These are phyloP conservation scores for Trichodelitschia bisporula DNA, from an alignment of 495 filamentous ascomycete species.

Conservation along the genomic window DNA sequence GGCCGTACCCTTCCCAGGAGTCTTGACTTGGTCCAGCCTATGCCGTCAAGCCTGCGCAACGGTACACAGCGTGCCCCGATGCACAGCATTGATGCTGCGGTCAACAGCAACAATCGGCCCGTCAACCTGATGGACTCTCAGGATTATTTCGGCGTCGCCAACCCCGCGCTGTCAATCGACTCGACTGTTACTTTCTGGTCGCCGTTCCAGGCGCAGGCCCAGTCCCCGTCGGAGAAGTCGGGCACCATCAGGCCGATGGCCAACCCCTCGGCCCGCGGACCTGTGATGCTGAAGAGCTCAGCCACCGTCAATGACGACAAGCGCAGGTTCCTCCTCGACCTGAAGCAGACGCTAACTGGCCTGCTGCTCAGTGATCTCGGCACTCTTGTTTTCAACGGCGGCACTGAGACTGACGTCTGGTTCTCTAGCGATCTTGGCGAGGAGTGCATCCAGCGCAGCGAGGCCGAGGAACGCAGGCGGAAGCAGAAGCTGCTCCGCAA, in stretches of 20 bases:
- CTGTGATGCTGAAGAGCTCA: constrained; percentile 26
- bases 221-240: constrained; percentile 12
- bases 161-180: constrained; percentile 49
- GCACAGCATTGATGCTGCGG: constrained; percentile 43
- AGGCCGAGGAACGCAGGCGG: constrained; percentile 31
- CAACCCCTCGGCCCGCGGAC: constrained; percentile 31
- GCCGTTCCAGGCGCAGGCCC: constrained; percentile 36
- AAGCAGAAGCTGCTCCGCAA: constrained; percentile 22
- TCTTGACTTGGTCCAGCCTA: constrained; percentile 23
- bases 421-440: constrained; percentile 52
- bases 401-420: constrained; percentile 87
- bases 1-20: constrained; percentile 15
- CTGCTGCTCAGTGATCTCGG: constrained; percentile 78
- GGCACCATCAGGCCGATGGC: constrained; percentile 16
- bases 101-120: constrained; percentile 25
- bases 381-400: constrained; percentile 54
- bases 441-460: constrained; percentile 50
- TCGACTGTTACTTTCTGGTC: constrained; percentile 76
- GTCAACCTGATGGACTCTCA: constrained; percentile 42
- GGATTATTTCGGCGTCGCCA: constrained; percentile 41
- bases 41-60: constrained; percentile 30
- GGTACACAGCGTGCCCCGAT: too few species aligned
- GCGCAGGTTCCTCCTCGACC: constrained; percentile 41
- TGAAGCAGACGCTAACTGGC: constrained; percentile 59
- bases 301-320: constrained; percentile 22